Percentiles rank a stretch among this genome's conserved stretches.
These are phyloP conservation scores for Pestalotiopsis sp. DNA, from an alignment of 2,329 filamentous ascomycete species.

Conservation along the genomic window DNA sequence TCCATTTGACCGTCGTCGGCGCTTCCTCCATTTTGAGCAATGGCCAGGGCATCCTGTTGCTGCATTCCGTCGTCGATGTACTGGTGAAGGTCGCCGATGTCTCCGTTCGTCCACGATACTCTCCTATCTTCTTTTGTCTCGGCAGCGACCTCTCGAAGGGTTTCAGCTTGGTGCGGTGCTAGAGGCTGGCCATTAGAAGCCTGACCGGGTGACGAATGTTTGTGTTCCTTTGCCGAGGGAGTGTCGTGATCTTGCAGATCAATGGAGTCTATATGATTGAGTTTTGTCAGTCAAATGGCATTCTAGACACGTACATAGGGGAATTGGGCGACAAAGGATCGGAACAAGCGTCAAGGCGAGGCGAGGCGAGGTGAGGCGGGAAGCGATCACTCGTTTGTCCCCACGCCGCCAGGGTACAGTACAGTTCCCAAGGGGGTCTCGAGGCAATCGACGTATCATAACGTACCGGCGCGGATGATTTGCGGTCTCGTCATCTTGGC, in stretches of 20 bases:
- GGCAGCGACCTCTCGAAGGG: conserved; percentile 77
- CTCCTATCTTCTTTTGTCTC: conserved; percentile 74
- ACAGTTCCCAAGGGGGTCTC: not conserved
- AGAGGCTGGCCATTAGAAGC: conserved; percentile 48
- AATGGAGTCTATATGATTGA: conserved; percentile 73
- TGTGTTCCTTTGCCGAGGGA: conserved; percentile 84
- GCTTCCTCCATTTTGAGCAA: conserved; percentile 62
- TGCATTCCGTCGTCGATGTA: conserved; percentile 52
- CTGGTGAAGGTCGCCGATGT: conserved; percentile 43
- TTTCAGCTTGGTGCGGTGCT: conserved; percentile 83
- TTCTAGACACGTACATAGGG: conserved; percentile 15
- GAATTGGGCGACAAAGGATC: not conserved
- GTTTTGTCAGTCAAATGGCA: conserved; percentile 28
- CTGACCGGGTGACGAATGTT: conserved; percentile 40
- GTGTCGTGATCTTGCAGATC: conserved; percentile 85
- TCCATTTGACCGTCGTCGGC: conserved; percentile 67
- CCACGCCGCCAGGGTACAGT: not conserved
- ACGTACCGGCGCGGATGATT: conserved; percentile 64
- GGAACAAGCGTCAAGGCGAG: not conserved
- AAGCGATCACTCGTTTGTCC: not conserved
- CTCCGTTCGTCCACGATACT: conserved; percentile 54
- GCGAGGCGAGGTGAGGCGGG: not conserved
- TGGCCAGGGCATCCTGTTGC: conserved; percentile 60
- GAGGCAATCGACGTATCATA: conserved; percentile 7
- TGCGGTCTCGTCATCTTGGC: conserved; percentile 60